Conservation (phyloP, 129 eudicot species). For the Gnaphalium uliginosum region DNA sequence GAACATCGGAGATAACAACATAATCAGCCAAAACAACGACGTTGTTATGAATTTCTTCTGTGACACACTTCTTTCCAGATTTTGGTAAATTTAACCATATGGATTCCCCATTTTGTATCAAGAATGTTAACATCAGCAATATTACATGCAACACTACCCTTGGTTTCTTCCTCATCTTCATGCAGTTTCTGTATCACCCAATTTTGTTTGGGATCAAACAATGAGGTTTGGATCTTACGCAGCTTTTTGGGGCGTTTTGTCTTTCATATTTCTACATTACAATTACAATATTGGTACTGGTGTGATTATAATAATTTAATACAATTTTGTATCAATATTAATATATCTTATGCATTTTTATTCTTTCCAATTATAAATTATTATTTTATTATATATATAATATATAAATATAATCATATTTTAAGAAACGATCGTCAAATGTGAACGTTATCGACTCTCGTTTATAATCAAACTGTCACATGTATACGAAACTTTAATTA, state of each 20-base stretch:
- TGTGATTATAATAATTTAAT: neutral
- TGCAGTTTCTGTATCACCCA: neutral
- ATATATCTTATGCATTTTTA: too few relatives aligned
- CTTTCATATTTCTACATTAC: neutral
- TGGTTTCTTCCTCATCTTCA: conserved; percentile 38
- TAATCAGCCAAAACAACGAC: conserved; percentile 92
- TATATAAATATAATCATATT: too few relatives aligned
- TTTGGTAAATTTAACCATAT: conserved; percentile 75
- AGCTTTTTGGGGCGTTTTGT: neutral
- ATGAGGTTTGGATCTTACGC: conserved; percentile 24
- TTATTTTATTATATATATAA: too few relatives aligned
- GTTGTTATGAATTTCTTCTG: conserved; percentile 89
- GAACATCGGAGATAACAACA: conserved; percentile 79
- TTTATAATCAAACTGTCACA: too few relatives aligned
- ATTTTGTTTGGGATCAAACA: conserved; percentile 11
- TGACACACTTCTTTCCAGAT: conserved; percentile 78
- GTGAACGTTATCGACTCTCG: too few relatives aligned
- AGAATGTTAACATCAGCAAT: conserved; percentile 25
- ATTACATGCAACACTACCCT: conserved; percentile 20
- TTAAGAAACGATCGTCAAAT: too few relatives aligned
- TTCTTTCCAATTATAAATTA: too few relatives aligned
- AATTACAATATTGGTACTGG: neutral
- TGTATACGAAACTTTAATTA: too few relatives aligned
- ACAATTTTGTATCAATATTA: too few relatives aligned
- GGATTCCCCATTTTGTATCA: conserved; percentile 39